A percentile compares a stretch with the other conserved stretches of the same genome.
phyloP scores from a whole-genome alignment of 2,329 filamentous ascomycete species.

The Huntiella abstrusa region DNA sequence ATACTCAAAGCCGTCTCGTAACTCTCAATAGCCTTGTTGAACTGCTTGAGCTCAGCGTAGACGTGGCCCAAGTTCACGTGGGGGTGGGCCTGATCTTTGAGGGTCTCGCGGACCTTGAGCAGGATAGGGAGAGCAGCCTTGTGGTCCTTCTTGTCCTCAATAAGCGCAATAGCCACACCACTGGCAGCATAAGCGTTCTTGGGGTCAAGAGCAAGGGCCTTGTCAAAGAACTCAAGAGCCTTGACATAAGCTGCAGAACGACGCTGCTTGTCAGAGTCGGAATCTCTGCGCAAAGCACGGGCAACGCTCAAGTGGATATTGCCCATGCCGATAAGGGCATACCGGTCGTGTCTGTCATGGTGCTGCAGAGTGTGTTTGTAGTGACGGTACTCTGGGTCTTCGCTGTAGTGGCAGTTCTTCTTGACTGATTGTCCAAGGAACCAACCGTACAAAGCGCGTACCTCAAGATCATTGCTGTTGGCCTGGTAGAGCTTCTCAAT shows the following conservation, averaged over 20 bases:
- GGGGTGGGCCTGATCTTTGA: slow-evolving; percentile 64
- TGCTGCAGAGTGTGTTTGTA: slow-evolving; percentile 92
- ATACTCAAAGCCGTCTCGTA: slow-evolving; percentile 75
- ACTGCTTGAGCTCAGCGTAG: slow-evolving; percentile 79
- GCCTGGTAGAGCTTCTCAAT: slow-evolving; percentile 73
- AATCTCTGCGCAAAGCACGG: slow-evolving; percentile 83
- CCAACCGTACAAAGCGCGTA: slow-evolving; percentile 87
- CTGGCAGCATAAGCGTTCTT: slow-evolving; percentile 94
- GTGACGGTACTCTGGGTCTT: slow-evolving; percentile 82
- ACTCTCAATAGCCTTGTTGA: slow-evolving; percentile 76
- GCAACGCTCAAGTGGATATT: slow-evolving; percentile 77
- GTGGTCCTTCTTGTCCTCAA: slow-evolving; percentile 86
- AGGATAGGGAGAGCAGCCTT: slow-evolving; percentile 70
- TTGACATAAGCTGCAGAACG: slow-evolving; percentile 72
- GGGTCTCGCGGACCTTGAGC: slow-evolving; percentile 72
- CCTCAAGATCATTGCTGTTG: slow-evolving; percentile 71
- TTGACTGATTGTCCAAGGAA: slow-evolving; percentile 83
- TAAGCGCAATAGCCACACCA: slow-evolving; percentile 80
- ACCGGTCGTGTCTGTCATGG: slow-evolving; percentile 95
- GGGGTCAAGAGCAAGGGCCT: slow-evolving; percentile 82
- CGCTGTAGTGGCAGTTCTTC: slow-evolving; percentile 56
- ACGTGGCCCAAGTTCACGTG: slow-evolving; percentile 89
- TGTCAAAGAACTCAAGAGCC: slow-evolving; percentile 96
- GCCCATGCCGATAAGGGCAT: slow-evolving; percentile 90
- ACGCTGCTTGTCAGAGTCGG: slow-evolving; percentile 80